Evolutionary conservation across 148 eudicot genomes (phyloP).

Genomic region (Fagopyrum esculentum): DNA sequence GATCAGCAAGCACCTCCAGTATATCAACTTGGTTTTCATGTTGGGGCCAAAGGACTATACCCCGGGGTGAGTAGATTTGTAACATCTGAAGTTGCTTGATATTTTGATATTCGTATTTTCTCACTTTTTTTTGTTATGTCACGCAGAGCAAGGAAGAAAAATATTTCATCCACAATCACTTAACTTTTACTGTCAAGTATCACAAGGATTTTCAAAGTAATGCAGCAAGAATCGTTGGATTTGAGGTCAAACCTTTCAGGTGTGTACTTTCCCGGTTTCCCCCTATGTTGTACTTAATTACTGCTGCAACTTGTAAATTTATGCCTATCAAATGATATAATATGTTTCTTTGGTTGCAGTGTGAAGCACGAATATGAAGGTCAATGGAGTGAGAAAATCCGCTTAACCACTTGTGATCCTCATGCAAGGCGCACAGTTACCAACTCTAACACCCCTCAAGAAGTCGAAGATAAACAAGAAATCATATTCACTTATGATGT

Average conservation of each 20-base stretch:
- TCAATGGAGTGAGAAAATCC: slow-evolving; percentile 37
- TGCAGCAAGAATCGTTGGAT: slow-evolving; percentile 41
- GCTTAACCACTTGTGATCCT: slow-evolving; percentile 38
- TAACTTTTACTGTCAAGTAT: slow-evolving; percentile 34
- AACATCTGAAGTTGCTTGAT: not conserved
- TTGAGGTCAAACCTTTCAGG: slow-evolving; percentile 48
- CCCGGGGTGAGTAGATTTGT: slow-evolving; percentile 38
- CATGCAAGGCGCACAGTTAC: slow-evolving; percentile 40
- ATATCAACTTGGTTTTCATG: slow-evolving; percentile 55
- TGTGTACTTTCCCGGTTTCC: slow-evolving; percentile 1
- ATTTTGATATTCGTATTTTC: slow-evolving; percentile 7
- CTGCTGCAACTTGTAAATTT: not conserved
- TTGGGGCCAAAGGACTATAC: slow-evolving; percentile 52
- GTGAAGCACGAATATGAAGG: slow-evolving; percentile 48
- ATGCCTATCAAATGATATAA: slow-evolving; percentile 5
- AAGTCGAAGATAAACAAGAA: slow-evolving; percentile 46
- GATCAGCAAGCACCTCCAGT: slow-evolving; percentile 44
- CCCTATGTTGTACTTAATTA: not conserved
- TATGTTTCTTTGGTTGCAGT: slow-evolving; percentile 19
- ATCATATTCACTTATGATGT: slow-evolving; percentile 41
- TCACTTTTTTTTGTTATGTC: slow-evolving; percentile 17
- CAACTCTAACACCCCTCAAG: slow-evolving; percentile 42
- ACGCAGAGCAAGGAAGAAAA: slow-evolving; percentile 35
- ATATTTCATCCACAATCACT: slow-evolving; percentile 44
- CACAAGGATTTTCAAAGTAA: slow-evolving; percentile 36